Evolutionary conservation across 805 yeast genomes (phyloP), one percentile per base, ranked within the genome.

Genomic region (Schizosaccharomyces osmophilus): DNA sequence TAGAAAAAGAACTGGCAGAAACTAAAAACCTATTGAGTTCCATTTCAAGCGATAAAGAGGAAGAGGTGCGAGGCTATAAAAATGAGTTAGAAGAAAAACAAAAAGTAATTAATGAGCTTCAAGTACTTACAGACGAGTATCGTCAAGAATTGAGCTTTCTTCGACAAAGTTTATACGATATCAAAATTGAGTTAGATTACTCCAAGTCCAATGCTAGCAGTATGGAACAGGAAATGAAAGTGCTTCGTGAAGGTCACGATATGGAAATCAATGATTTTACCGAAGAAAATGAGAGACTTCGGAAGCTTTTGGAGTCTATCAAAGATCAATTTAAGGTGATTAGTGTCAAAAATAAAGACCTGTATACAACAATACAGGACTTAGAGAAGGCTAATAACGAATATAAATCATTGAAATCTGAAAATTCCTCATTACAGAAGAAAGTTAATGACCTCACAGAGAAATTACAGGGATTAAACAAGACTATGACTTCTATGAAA

Each of bases 91-190:
- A 36, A 13, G 51, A 45, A n/a, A 19, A 45, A 24, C 51, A 45
- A 17, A 45, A 6, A 5, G 3, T 19, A n/a, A 19, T 24, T 4
- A 45, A 45, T 19, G 51, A 45, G 26, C 24, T 19, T 19, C 22
- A n/a, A 45, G 26, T 6, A 15, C 32, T 32, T n/a, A 77, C 45
- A 78, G 80, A 0, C 77, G 79, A 59, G 72, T 89, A 17, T 19
- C 60, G 32, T 32, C 24, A 59, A 59, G 61, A 32, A 24, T 29
- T 26, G 24, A 19, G 26, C 22, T 13, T 71, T 64, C 19, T 11
- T 36, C 24, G 48, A 24, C 31, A 19, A 42, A 24, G 26, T 8
- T 17, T 15, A 19, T 26, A 59, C n/a, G 15, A 17, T 24, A 31
- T 45, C 13, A 45, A 24, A 45, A 45, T 45, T n/a, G 51, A 45